Conservation (phyloP, 345 rosid species). For the sweet orange (Citrus sinensis) region DNA sequence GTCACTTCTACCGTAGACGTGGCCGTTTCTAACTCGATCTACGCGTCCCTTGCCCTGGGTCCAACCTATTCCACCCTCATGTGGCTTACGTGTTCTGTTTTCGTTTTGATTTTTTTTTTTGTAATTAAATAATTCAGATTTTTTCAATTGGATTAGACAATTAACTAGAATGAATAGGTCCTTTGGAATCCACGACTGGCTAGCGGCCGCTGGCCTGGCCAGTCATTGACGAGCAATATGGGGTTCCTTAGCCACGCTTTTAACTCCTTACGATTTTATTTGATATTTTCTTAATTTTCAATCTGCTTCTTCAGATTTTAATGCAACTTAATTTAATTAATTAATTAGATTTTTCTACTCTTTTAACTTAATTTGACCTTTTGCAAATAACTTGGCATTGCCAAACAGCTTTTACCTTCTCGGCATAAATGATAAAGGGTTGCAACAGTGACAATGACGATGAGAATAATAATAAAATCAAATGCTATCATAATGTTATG, state of each 20-base stretch:
- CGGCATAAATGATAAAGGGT: too few species aligned
- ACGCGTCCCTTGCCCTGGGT: slow-evolving; percentile 37
- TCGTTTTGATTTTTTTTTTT: background rate
- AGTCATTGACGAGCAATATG: background rate
- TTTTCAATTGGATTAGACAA: background rate
- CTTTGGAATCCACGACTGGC: slow-evolving; percentile 39
- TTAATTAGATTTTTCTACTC: background rate
- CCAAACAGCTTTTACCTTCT: too few species aligned
- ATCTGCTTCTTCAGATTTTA: background rate
- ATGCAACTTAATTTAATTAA: background rate
- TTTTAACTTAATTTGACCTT: too few species aligned
- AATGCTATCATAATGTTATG: too few species aligned
- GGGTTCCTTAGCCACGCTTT: too few species aligned
- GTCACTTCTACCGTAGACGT: slow-evolving; percentile 63
- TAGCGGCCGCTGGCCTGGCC: slow-evolving; percentile 2
- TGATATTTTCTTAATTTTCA: too few species aligned
- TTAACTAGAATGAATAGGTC: slow-evolving; percentile 39
- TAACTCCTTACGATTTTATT: too few species aligned
- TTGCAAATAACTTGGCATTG: background rate
- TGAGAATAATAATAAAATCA: too few species aligned
- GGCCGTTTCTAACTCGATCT: slow-evolving; percentile 39
- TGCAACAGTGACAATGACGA: too few species aligned
- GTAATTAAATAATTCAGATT: background rate
- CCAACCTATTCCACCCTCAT: slow-evolving; percentile 56
- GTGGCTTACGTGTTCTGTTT: slow-evolving; percentile 79